Percentiles rank a stretch among this genome's conserved stretches.
Conservation (phyloP, 2,329 filamentous ascomycete species). For the Seiridium unicorne region DNA sequence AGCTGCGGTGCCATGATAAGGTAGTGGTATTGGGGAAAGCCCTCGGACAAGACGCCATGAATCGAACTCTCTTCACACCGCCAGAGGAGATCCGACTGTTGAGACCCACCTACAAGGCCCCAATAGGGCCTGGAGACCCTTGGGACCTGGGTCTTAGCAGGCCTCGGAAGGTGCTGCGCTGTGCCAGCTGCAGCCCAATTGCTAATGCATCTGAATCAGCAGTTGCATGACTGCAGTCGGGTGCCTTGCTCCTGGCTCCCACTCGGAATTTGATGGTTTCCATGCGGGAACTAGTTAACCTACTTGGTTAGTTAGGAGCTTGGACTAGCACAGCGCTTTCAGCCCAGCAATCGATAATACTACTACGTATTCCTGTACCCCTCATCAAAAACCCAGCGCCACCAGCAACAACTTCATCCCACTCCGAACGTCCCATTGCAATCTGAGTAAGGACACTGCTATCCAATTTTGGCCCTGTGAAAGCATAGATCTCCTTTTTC, state of each 20-base stretch:
- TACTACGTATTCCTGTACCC: neutral
- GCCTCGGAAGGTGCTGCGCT: neutral
- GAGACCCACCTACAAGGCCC: neutral
- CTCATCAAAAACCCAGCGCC: neutral
- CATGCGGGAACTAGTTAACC: neutral
- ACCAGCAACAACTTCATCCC: neutral
- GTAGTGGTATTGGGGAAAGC: neutral
- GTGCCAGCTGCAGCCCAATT: neutral
- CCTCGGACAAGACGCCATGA: neutral
- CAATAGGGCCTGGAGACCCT: neutral
- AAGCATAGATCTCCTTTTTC: neutral
- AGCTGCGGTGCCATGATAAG: neutral
- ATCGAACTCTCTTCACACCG: neutral
- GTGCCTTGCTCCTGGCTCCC: neutral
- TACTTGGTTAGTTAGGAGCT: neutral
- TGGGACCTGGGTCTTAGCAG: neutral
- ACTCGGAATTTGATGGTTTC: neutral
- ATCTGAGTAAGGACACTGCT: neutral
- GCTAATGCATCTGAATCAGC: neutral
- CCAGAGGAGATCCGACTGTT: neutral
- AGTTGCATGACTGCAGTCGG: neutral
- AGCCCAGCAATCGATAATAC: neutral
- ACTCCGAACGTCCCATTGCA: neutral
- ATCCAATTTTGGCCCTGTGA: too few relatives aligned
- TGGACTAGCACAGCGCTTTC: slow-evolving; percentile 1